Evolutionary conservation across 768 basidiomycete genomes (phyloP), one percentile per base, ranked within the genome.

Genomic region (Phaffia tasmanica): DNA sequence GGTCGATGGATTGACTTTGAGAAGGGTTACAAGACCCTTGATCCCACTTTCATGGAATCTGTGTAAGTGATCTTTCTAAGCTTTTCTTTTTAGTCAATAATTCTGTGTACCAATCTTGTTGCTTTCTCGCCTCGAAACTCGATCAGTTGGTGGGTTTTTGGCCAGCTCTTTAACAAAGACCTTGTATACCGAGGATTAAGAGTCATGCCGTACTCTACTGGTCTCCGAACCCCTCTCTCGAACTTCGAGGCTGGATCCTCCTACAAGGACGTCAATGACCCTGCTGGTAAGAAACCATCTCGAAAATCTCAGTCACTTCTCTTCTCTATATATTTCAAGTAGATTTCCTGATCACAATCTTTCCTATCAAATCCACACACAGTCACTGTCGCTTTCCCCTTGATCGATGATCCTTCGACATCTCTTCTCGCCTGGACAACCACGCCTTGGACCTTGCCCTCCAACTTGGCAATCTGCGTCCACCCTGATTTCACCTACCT

Each of bases 1-100:
- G 95, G 94, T 46, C 85, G 95, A 70, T 99, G 95, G 95, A 98
- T 99, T 78, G 95, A 99, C 78, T 99, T 99, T 72, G 95, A 99
- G 77, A 89, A 97, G 72, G 95, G 97, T 73, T 99, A 99, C 81
- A 98, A 97, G 81, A 99, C 95, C 19, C 82, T 98, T 70, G 91
- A 98, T 73, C 77, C 85, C 8, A 79, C 85, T 11, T 99, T 89
- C 77, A 98, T 99, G 95, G 95, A 99, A 80, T 86, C 85, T 57
- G 89, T 95, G 15, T 67, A 46, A 23, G 65, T 66, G 8, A 19
- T 14, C 4, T 32, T 16, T 21, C 19, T 3, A 42, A 42, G 15
- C 50, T 25, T 35, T 58, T 23, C 56, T n/a, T 50, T 29, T 5
- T 63, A 21, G 25, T 15, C 16, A 18, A 23, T 48, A 1, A 18